Evolutionary conservation across 2,329 filamentous ascomycete species (phyloP).

Genomic region (Diaporthe citrichinensis): DNA sequence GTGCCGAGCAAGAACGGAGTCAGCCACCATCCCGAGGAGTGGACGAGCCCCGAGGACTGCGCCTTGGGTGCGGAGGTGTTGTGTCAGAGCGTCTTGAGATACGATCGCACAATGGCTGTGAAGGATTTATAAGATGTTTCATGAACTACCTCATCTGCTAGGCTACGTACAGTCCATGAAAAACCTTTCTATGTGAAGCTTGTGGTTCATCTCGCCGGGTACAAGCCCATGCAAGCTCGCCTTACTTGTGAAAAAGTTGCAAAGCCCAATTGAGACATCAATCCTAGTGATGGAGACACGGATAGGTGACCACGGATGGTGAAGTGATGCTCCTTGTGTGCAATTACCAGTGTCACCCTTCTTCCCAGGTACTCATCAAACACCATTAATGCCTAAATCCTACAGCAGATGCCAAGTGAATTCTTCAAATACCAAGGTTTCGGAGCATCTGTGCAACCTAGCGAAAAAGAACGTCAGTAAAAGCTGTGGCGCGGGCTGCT

Average conservation of each 20-base stretch:
- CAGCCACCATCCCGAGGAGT: slow-evolving; percentile 75
- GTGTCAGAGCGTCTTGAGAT: slow-evolving; percentile 57
- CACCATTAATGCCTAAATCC: background rate
- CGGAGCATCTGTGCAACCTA: background rate
- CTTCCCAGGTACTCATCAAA: background rate
- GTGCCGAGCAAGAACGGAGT: slow-evolving; percentile 74
- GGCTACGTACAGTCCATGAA: background rate
- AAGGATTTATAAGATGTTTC: background rate
- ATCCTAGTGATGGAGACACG: background rate
- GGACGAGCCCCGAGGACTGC: slow-evolving; percentile 72
- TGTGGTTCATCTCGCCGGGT: background rate
- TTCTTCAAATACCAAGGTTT: background rate
- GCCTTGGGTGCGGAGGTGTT: slow-evolving; percentile 66
- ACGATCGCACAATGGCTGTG: slow-evolving; percentile 47
- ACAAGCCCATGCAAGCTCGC: no score
- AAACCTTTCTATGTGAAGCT: background rate
- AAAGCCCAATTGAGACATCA: background rate
- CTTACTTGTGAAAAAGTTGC: no score
- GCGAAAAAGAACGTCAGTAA: background rate
- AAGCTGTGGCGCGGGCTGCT: no score
- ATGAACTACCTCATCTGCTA: background rate
- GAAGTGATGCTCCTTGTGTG: background rate
- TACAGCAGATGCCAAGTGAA: background rate
- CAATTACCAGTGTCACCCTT: background rate
- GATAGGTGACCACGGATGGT: no score